These are phyloP conservation scores for Podospora pseudopauciseta DNA, from an alignment of 495 filamentous ascomycete species.

Conservation along the genomic window DNA sequence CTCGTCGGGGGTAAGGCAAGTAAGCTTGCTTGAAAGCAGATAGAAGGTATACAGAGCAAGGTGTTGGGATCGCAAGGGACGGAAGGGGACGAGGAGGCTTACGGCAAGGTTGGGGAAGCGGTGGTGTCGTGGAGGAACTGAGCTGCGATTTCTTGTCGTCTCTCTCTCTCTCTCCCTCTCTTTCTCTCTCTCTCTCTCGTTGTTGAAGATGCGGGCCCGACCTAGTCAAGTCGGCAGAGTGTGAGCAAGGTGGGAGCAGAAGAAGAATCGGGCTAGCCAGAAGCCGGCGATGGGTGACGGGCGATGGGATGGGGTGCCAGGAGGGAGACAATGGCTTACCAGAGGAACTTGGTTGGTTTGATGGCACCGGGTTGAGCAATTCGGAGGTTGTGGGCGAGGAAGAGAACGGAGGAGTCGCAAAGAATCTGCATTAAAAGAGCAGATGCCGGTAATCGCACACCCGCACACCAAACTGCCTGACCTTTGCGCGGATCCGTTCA, in stretches of 20 bases:
- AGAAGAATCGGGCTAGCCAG: conserved; percentile 10
- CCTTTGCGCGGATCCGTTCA: conserved; percentile 12
- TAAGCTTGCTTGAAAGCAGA: conserved; percentile 2
- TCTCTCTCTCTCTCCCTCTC: conserved; percentile 1
- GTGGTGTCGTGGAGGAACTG: conserved; percentile 28
- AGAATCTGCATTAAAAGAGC: conserved; percentile 33
- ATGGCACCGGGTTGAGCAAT: conserved; percentile 31
- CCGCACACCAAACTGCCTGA: conserved; percentile 23
- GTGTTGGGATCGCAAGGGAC: conserved; percentile 37
- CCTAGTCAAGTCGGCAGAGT: conserved; percentile 7
- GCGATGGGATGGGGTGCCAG: conserved; percentile 1
- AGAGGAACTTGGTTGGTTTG: conserved; percentile 24
- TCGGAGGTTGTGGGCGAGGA: conserved; percentile 31
- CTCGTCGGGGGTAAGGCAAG: neutral
- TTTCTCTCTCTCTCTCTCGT: neutral
- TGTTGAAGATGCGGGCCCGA: conserved; percentile 9
- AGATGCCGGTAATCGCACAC: conserved; percentile 33
- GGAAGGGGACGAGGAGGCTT: conserved; percentile 35
- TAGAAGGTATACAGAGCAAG: conserved; percentile 18
- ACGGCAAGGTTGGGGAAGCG: conserved; percentile 35
- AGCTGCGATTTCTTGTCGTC: conserved; percentile 27
- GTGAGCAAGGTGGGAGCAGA: conserved; percentile 23
- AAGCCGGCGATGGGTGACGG: conserved; percentile 11
- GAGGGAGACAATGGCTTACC: conserved; percentile 26
- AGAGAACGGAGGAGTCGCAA: conserved; percentile 32